These are phyloP conservation scores for Pseudogymnoascus sp. DNA, from an alignment of 2,329 filamentous ascomycete species.

Conservation along the genomic window DNA sequence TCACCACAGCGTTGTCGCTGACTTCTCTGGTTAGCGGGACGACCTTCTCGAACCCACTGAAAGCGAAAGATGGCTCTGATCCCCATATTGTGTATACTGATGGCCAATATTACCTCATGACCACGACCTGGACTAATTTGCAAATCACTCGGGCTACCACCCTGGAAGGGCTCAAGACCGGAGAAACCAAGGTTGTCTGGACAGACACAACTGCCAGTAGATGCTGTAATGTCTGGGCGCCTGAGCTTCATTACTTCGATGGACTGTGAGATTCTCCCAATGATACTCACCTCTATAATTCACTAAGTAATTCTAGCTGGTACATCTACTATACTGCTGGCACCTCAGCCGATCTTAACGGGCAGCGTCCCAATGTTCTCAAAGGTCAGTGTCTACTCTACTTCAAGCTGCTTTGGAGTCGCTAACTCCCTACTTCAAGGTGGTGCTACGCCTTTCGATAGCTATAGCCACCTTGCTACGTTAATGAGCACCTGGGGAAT, in stretches of 20 bases:
- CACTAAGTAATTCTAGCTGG: slow-evolving; percentile 28
- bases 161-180: slow-evolving; percentile 46
- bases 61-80: slow-evolving; percentile 41
- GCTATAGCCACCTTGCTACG: slow-evolving; percentile 40
- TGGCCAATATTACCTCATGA: slow-evolving; percentile 49
- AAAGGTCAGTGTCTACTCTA: slow-evolving; percentile 30
- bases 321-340: slow-evolving; percentile 51
- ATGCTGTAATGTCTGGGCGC: slow-evolving; percentile 51
- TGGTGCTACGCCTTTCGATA: slow-evolving; percentile 42
- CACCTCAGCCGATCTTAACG: slow-evolving; percentile 35
- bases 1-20: background rate
- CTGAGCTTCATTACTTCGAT: slow-evolving; percentile 45
- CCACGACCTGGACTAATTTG: slow-evolving; percentile 47
- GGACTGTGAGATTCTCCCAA: slow-evolving; percentile 20
- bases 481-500: slow-evolving; percentile 43
- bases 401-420: background rate
- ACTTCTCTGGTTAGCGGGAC: background rate
- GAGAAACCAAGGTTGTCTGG: slow-evolving; percentile 42
- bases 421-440: slow-evolving; percentile 28
- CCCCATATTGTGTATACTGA: slow-evolving; percentile 43
- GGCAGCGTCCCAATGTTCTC: slow-evolving; percentile 44
- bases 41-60: slow-evolving; percentile 45
- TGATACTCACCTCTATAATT: background rate
- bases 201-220: slow-evolving; percentile 36
- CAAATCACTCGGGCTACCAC: slow-evolving; percentile 46